phyloP scores from a whole-genome alignment of 208 protist genomes.

The Balamuthia mandrillaris region DNA sequence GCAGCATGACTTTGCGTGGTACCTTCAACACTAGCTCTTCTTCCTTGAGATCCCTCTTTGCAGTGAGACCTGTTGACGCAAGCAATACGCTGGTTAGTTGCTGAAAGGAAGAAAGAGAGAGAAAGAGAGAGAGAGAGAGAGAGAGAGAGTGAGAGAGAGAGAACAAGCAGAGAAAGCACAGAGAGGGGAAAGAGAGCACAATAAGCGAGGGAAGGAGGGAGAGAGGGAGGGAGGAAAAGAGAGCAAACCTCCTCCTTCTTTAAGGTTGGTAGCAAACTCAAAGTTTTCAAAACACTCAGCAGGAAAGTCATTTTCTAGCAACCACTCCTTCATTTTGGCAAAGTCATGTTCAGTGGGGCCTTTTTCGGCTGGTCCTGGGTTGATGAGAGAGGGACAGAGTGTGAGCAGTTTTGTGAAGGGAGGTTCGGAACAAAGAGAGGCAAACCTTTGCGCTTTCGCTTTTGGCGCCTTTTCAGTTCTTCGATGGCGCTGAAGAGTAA shows the following conservation, averaged over 20 bases:
- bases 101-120: no score
- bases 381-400: not conserved
- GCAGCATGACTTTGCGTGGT: no score
- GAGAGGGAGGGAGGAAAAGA: no score
- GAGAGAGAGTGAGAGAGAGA: no score
- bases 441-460: not conserved
- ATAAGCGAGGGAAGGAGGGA: no score
- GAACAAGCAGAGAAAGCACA: no score
- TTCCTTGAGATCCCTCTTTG: no score
- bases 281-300: constrained; percentile 3
- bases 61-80: no score
- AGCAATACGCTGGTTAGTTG: no score
- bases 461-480: constrained; percentile 12
- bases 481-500: not conserved
- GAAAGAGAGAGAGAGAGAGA: no score
- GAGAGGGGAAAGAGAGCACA: no score
- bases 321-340: not conserved
- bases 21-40: no score
- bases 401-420: not conserved
- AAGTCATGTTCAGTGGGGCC: not conserved
- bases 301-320: constrained; percentile 10
- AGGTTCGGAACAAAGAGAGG: not conserved
- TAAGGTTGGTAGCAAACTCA: constrained; percentile 1
- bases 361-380: not conserved
- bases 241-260: not conserved